Percentiles rank a stretch among this genome's conserved stretches.
These are phyloP conservation scores for Phytophthora tentaculata DNA, from an alignment of 352 stramenopile species.

Conservation along the genomic window DNA sequence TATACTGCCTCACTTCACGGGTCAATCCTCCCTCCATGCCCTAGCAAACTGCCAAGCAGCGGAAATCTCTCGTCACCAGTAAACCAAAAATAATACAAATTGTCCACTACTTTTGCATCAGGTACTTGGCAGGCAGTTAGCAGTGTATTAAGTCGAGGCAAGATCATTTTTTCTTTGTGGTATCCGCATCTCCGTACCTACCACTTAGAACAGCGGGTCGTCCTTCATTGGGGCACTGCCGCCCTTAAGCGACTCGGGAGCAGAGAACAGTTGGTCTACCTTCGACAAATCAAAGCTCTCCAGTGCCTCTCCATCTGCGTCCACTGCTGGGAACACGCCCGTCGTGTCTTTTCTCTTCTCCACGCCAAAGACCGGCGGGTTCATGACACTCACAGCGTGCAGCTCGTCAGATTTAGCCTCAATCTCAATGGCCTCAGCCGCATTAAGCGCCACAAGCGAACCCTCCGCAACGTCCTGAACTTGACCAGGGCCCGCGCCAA, in stretches of 20 bases:
- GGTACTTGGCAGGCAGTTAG: slow-evolving; percentile 14
- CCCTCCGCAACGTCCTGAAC: slow-evolving; percentile 51
- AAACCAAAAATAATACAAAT: too few species aligned
- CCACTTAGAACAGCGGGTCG: slow-evolving; percentile 75
- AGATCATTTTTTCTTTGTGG: neutral
- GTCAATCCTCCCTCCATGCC: too few species aligned
- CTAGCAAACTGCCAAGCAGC: too few species aligned
- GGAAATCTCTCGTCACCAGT: too few species aligned
- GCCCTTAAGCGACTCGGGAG: slow-evolving; percentile 76
- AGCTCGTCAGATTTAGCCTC: slow-evolving; percentile 67
- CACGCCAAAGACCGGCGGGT: slow-evolving; percentile 67
- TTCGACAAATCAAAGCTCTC: slow-evolving; percentile 58
- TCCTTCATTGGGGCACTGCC: slow-evolving; percentile 83
- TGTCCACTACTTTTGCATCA: neutral
- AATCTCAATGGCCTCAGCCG: slow-evolving; percentile 57
- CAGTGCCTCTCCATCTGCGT: slow-evolving; percentile 65
- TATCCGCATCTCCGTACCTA: neutral
- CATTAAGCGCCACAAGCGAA: slow-evolving; percentile 68
- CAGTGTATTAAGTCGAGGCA: slow-evolving; percentile 18
- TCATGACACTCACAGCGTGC: slow-evolving; percentile 83
- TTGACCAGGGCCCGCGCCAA: slow-evolving; percentile 40
- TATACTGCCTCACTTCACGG: too few species aligned
- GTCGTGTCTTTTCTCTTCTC: slow-evolving; percentile 53
- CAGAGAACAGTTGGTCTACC: slow-evolving; percentile 71
- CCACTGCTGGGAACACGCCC: slow-evolving; percentile 75